Evolutionary conservation across 2,329 filamentous ascomycete species (phyloP).

Genomic region (Chrysosphaeria jannelii): DNA sequence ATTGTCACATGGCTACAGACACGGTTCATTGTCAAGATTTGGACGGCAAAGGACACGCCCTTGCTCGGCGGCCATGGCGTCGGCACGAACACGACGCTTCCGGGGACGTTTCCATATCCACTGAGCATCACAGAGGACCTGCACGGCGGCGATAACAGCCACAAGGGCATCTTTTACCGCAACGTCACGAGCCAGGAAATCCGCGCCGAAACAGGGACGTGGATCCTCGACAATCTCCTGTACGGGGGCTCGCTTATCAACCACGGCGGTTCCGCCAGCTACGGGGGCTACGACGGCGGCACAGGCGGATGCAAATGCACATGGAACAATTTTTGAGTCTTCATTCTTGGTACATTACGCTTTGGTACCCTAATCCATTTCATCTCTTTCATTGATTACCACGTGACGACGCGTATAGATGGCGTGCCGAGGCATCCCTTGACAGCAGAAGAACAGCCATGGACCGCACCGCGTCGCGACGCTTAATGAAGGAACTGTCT

Average conservation of each 20-base stretch:
- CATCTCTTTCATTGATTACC: too few relatives aligned
- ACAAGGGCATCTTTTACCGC: constrained; percentile 24
- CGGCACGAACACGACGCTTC: constrained; percentile 10
- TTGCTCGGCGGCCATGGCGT: constrained; percentile 1
- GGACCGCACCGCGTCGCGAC: constrained; percentile 21
- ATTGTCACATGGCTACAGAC: constrained; percentile 28
- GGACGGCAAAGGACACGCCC: constrained; percentile 15
- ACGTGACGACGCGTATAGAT: too few relatives aligned
- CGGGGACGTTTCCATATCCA: constrained; percentile 32
- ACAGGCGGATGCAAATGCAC: constrained; percentile 29
- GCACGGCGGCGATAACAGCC: constrained; percentile 22
- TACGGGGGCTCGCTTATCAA: constrained; percentile 24
- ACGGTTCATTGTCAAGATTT: constrained; percentile 32
- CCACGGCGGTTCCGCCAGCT: constrained; percentile 12
- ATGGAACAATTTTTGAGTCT: constrained; percentile 22
- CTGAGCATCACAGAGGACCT: constrained; percentile 29
- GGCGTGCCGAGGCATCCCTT: too few relatives aligned
- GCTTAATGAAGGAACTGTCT: constrained; percentile 26
- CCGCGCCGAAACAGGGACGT: constrained; percentile 12
- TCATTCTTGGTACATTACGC: too few relatives aligned
- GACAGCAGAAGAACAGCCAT: too few relatives aligned
- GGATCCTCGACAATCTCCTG: constrained; percentile 18
- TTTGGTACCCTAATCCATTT: too few relatives aligned
- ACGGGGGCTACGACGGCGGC: constrained; percentile 32
- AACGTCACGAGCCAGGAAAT: constrained; percentile 15